Evolutionary conservation across 2,329 filamentous ascomycete genomes (phyloP).

Genomic region (Hypoxylon sp.): DNA sequence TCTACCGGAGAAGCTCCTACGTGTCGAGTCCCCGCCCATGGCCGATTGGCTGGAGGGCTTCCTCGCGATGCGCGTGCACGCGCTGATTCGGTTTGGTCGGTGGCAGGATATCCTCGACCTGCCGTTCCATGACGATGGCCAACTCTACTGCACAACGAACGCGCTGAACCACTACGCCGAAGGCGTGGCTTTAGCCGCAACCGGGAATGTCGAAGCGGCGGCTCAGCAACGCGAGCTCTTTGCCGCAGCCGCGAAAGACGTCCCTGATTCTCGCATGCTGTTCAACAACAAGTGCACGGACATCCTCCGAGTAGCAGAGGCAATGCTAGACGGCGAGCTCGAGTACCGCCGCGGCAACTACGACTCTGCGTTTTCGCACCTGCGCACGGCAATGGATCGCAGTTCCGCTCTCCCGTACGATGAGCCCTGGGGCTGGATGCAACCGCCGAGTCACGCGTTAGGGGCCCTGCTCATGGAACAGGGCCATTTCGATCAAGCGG

Average conservation of each 20-base stretch:
- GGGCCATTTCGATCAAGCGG: slow-evolving; percentile 69
- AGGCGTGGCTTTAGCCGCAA: slow-evolving; percentile 75
- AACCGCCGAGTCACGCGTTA: slow-evolving; percentile 78
- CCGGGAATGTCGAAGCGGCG: slow-evolving; percentile 68
- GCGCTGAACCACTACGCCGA: slow-evolving; percentile 78
- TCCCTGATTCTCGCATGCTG: slow-evolving; percentile 73
- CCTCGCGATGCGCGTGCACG: slow-evolving; percentile 76
- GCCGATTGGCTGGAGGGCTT: slow-evolving; percentile 84
- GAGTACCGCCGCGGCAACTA: slow-evolving; percentile 75
- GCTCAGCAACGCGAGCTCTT: slow-evolving; percentile 67
- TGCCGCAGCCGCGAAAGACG: slow-evolving; percentile 62
- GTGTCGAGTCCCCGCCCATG: slow-evolving; percentile 78
- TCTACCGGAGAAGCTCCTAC: slow-evolving; percentile 74
- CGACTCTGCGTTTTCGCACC: slow-evolving; percentile 70
- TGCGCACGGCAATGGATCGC: slow-evolving; percentile 70
- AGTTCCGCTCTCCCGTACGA: slow-evolving; percentile 78
- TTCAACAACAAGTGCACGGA: slow-evolving; percentile 77
- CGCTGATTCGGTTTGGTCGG: slow-evolving; percentile 78
- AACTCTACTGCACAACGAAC: slow-evolving; percentile 78
- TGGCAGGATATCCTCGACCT: slow-evolving; percentile 77
- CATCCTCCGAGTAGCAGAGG: slow-evolving; percentile 68
- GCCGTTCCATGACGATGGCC: slow-evolving; percentile 67
- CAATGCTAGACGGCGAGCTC: slow-evolving; percentile 81
- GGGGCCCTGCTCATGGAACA: slow-evolving; percentile 79
- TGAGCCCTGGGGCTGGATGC: slow-evolving; percentile 87